Conservation (phyloP, 164 flowering plant genomes). For the Aristolochia fimbriata region DNA sequence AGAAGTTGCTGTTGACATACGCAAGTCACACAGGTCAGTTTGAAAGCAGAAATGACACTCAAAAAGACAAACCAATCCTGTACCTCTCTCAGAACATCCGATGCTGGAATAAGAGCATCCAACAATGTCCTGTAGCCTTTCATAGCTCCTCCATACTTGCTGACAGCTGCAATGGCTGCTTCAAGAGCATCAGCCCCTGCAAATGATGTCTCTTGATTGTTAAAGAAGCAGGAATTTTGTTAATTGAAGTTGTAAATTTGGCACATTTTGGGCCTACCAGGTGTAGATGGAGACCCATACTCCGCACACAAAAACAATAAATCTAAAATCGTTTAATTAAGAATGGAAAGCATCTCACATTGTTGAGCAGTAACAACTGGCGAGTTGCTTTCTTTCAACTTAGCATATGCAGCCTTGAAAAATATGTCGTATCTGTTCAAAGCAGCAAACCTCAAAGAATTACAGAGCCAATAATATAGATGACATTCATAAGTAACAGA, state of each 20-base stretch:
- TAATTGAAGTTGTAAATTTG: not conserved
- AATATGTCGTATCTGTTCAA: constrained; percentile 63
- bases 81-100: constrained; percentile 63
- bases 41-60: not conserved
- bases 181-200: constrained; percentile 90
- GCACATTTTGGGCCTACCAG: not conserved
- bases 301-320: too few relatives aligned
- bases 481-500: too few relatives aligned
- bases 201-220: constrained; percentile 8
- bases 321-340: not conserved
- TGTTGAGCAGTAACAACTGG: constrained; percentile 36
- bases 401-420: constrained; percentile 75
- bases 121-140: constrained; percentile 83
- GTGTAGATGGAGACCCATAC: too few relatives aligned
- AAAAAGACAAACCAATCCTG: not conserved
- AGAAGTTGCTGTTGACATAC: constrained; percentile 42
- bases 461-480: too few relatives aligned
- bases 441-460: not conserved
- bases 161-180: constrained; percentile 73
- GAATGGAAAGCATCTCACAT: constrained; percentile 39
- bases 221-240: too few relatives aligned
- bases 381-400: constrained; percentile 35
- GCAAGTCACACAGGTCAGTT: not conserved
- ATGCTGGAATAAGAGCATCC: constrained; percentile 95
- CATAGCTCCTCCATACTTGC: constrained; percentile 87